Evolutionary conservation across 148 eudicot genomes (phyloP).

Genomic region (Polygonum aviculare): DNA sequence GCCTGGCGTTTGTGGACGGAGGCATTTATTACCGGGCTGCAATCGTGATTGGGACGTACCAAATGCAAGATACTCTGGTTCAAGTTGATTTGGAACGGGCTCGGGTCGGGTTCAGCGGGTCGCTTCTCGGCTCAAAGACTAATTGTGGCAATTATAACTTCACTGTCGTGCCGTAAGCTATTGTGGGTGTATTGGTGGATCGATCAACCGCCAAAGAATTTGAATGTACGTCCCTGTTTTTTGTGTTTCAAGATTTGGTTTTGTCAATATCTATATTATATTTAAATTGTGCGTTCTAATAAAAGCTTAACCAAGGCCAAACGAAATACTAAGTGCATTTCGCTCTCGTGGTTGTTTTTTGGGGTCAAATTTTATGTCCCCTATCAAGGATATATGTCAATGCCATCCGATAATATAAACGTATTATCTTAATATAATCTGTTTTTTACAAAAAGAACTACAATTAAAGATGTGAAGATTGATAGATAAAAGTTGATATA

Average conservation of each 20-base stretch:
- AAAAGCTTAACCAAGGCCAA: too few species aligned
- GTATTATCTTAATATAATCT: too few species aligned
- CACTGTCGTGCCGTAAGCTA: not conserved
- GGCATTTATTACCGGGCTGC: conserved; percentile 29
- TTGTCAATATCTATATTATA: too few species aligned
- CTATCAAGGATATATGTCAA: too few species aligned
- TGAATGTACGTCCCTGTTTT: not conserved
- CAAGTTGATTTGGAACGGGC: conserved; percentile 40
- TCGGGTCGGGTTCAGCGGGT: conserved; percentile 38
- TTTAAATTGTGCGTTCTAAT: too few species aligned
- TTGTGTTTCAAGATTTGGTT: not conserved
- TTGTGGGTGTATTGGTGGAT: not conserved
- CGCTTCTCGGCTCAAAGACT: conserved; percentile 19
- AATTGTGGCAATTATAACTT: conserved; percentile 21
- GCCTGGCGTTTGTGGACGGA: conserved; percentile 58
- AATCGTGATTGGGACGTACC: conserved; percentile 38
- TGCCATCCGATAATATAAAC: too few species aligned
- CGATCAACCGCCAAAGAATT: not conserved
- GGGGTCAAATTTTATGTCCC: too few species aligned
- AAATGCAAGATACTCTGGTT: conserved; percentile 35
- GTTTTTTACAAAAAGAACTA: too few species aligned
- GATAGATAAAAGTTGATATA: too few species aligned
- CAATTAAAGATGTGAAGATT: too few species aligned
- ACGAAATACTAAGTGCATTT: too few species aligned
- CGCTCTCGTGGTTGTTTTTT: too few species aligned